A percentile compares a stretch with the other conserved stretches of the same genome.
Conservation (phyloP, 2,329 filamentous ascomycete genomes). For the Myriosclerotinia curreyana region DNA sequence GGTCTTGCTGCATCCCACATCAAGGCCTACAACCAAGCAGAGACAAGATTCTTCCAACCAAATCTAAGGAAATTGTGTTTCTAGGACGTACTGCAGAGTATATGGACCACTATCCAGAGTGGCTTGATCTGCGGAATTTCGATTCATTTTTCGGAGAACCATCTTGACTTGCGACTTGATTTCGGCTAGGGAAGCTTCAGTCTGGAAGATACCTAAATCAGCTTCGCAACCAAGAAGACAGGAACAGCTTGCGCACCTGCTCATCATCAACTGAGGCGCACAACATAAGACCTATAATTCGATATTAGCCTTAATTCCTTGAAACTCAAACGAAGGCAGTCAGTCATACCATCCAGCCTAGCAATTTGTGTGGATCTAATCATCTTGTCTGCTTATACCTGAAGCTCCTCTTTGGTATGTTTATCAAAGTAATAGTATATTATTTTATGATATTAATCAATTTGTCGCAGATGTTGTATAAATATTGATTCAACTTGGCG, state of each 20-base stretch:
- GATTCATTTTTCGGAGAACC: constrained; percentile 81
- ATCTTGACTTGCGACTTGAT: constrained; percentile 90
- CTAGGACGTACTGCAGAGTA: constrained; percentile 75
- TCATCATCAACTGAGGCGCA: constrained; percentile 94
- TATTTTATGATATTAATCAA: constrained; percentile 2
- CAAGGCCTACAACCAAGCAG: background rate
- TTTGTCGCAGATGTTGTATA: background rate
- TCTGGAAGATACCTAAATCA: constrained; percentile 42
- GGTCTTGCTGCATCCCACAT: background rate
- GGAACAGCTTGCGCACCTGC: constrained; percentile 50
- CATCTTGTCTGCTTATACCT: constrained; percentile 41
- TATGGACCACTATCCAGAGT: constrained; percentile 83
- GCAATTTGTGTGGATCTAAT: constrained; percentile 93
- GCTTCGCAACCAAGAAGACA: constrained; percentile 4
- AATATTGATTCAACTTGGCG: background rate
- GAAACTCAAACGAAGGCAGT: background rate
- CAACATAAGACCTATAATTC: constrained; percentile 74
- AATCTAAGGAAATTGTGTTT: background rate
- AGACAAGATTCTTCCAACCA: background rate
- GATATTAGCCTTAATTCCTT: constrained; percentile 12
- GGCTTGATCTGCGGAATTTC: constrained; percentile 85
- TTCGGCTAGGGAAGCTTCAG: constrained; percentile 74
- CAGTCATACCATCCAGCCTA: constrained; percentile 74
- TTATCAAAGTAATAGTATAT: background rate
- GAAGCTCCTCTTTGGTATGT: constrained; percentile 10